Conservation (phyloP, 805 yeast genomes). For the Wickerhamomyces pijperi region DNA sequence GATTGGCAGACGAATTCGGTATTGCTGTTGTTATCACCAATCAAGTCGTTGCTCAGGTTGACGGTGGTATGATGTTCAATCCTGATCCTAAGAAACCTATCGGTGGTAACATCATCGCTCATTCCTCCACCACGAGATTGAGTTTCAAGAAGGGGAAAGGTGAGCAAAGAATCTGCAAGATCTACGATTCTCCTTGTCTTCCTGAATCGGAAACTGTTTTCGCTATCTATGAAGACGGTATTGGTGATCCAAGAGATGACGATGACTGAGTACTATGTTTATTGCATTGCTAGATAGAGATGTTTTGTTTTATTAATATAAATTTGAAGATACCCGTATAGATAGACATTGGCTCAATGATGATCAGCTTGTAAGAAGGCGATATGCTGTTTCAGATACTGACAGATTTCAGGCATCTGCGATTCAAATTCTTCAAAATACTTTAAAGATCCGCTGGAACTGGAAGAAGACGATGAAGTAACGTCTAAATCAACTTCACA, state of each 20-base stretch:
- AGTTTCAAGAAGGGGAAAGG: slow-evolving; percentile 86
- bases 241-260: slow-evolving; percentile 83
- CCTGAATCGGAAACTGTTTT: slow-evolving; percentile 94
- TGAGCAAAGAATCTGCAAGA: slow-evolving; percentile 86
- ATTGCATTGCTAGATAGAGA: too few relatives aligned
- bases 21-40: slow-evolving; percentile 92
- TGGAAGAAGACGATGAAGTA: too few relatives aligned
- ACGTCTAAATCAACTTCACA: neutral
- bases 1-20: slow-evolving; percentile 95
- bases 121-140: slow-evolving; percentile 88
- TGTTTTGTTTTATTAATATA: too few relatives aligned
- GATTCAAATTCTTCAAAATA: too few relatives aligned
- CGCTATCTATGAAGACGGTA: slow-evolving; percentile 94
- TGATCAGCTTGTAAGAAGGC: too few relatives aligned
- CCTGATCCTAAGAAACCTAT: slow-evolving; percentile 98
- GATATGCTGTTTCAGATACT: too few relatives aligned
- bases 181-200: slow-evolving; percentile 91
- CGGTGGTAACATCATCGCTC: slow-evolving; percentile 97
- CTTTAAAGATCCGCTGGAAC: too few relatives aligned
- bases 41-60: slow-evolving; percentile 97
- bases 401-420: too few relatives aligned
- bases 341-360: too few relatives aligned
- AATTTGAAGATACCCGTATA: too few relatives aligned
- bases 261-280: slow-evolving; percentile 18
- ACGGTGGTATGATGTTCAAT: slow-evolving; percentile 69